Percentiles rank a stretch among this genome's conserved stretches.
These are phyloP conservation scores for Penicillium sp. DNA, from an alignment of 2,329 filamentous ascomycete species.

Conservation along the genomic window DNA sequence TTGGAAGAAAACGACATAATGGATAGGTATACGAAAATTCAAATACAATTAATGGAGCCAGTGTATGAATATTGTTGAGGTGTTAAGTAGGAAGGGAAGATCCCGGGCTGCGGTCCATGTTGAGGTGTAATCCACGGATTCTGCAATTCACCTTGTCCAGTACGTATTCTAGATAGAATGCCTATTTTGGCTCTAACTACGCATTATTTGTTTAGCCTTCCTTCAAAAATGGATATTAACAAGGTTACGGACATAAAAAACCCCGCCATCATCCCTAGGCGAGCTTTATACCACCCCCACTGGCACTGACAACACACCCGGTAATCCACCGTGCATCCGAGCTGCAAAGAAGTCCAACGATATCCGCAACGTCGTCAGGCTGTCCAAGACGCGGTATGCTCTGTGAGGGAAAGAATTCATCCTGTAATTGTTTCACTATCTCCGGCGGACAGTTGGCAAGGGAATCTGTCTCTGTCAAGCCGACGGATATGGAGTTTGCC, in stretches of 20 bases:
- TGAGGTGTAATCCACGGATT: too few species aligned
- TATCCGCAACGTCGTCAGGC: background rate
- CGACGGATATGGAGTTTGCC: background rate
- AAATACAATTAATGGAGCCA: too few species aligned
- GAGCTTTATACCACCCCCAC: background rate
- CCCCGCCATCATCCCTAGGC: background rate
- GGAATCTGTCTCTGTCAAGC: background rate
- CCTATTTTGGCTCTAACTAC: too few species aligned
- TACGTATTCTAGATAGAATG: too few species aligned
- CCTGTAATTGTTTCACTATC: background rate
- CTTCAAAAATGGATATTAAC: background rate
- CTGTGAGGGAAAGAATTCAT: background rate
- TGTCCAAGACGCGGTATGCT: background rate
- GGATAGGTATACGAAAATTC: too few species aligned
- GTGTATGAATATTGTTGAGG: too few species aligned
- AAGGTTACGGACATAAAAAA: too few species aligned
- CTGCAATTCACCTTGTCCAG: too few species aligned
- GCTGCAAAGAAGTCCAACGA: background rate
- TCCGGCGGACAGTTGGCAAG: background rate
- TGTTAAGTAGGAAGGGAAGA: too few species aligned
- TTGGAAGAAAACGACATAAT: too few species aligned
- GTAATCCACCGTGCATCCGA: background rate
- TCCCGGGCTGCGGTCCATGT: too few species aligned
- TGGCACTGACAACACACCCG: background rate
- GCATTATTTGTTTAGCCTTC: too few species aligned